phyloP scores from a whole-genome alignment of 2,329 filamentous ascomycete genomes.

The Colletotrichum lini region DNA sequence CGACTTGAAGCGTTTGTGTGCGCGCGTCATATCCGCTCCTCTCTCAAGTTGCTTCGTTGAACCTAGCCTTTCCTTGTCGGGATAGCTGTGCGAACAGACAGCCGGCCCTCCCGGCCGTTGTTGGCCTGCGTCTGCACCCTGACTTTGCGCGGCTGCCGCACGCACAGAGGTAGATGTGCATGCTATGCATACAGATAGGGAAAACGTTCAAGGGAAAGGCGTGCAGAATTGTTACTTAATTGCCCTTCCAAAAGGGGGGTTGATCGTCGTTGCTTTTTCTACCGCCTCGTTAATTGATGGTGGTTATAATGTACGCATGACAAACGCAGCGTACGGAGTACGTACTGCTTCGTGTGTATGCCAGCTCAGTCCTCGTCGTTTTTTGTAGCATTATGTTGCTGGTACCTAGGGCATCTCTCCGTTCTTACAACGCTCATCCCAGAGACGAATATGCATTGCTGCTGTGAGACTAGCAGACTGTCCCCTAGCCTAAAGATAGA shows the following conservation, averaged over 20 bases:
- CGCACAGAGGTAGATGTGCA: not conserved
- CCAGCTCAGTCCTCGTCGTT: no score
- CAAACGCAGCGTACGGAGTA: no score
- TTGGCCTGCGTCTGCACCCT: not conserved
- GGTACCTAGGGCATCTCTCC: no score
- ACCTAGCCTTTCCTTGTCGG: constrained; percentile 22
- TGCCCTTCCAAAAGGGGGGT: no score
- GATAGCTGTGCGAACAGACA: constrained; percentile 36
- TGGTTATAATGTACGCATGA: not conserved
- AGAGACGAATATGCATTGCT: not conserved
- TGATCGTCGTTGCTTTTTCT: not conserved
- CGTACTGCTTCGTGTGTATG: no score
- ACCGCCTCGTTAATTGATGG: not conserved
- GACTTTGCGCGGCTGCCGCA: constrained; percentile 3
- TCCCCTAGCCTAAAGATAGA: not conserved
- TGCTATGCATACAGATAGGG: not conserved
- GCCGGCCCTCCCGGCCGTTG: not conserved
- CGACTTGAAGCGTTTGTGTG: constrained; percentile 5
- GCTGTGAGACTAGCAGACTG: constrained; percentile 8
- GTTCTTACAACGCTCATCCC: not conserved
- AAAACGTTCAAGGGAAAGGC: no score
- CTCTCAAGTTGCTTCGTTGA: not conserved
- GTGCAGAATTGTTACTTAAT: not conserved
- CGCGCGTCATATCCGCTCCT: constrained; percentile 30
- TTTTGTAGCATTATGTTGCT: no score